These are phyloP conservation scores for Camellia oleifera DNA, from an alignment of 179 eudicot genomes.

Conservation along the genomic window DNA sequence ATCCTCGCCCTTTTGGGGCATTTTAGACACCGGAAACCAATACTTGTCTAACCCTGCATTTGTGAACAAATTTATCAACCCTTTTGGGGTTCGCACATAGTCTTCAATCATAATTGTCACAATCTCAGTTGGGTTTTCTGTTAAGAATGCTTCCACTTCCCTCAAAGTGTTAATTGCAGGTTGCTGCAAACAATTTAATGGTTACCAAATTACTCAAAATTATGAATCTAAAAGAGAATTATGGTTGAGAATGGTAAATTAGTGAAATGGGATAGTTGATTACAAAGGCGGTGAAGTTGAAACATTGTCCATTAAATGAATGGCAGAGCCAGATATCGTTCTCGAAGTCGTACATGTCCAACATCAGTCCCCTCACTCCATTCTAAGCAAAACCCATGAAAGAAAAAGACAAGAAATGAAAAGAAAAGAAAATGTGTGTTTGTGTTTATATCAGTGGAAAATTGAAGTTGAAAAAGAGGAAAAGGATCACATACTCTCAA, in stretches of 20 bases:
- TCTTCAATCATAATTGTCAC: constrained; percentile 97
- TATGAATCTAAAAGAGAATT: neutral
- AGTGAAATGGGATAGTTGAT: constrained; percentile 21
- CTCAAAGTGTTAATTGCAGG: constrained; percentile 79
- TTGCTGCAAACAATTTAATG: constrained; percentile 44
- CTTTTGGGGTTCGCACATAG: constrained; percentile 88
- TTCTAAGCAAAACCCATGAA: constrained; percentile 49
- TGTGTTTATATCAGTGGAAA: neutral
- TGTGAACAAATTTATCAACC: constrained; percentile 66
- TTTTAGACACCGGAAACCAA: constrained; percentile 85
- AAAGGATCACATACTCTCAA: constrained; percentile 52
- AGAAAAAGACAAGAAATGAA: neutral
- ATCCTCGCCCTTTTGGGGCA: constrained; percentile 89
- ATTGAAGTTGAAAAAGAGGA: neutral
- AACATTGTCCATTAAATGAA: constrained; percentile 82
- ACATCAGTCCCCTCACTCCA: constrained; percentile 98
- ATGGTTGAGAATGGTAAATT: neutral
- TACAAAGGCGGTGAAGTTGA: constrained; percentile 97
- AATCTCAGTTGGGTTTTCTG: constrained; percentile 69
- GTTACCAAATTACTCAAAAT: neutral
- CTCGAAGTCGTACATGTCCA: constrained; percentile 97
- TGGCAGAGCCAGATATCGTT: constrained; percentile 96
- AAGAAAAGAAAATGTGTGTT: no score
- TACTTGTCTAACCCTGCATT: constrained; percentile 86
- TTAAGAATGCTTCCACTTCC: constrained; percentile 93